phyloP scores from a whole-genome alignment of 2,329 filamentous ascomycete species.

The Fusarium sp. region DNA sequence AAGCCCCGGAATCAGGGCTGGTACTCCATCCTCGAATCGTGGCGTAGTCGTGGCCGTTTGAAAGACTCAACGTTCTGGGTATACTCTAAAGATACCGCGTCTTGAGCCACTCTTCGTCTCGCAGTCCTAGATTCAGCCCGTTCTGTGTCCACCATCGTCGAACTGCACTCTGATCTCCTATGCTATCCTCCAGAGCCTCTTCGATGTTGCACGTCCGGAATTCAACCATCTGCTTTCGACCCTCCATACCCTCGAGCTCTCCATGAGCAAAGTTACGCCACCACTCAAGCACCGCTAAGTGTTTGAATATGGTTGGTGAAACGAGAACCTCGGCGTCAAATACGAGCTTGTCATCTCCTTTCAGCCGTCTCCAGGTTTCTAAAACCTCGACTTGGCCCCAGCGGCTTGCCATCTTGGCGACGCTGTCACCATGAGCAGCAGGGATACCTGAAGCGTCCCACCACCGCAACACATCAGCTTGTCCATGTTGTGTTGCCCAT shows the following conservation, averaged over 20 bases:
- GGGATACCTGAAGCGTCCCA: conserved; percentile 87
- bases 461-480: conserved; percentile 82
- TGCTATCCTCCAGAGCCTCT: conserved; percentile 90
- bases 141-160: conserved; percentile 89
- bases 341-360: conserved; percentile 73
- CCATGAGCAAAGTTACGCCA: conserved; percentile 79
- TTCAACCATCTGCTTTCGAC: conserved; percentile 76
- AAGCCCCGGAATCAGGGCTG: conserved; percentile 22
- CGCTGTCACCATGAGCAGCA: conserved; percentile 81
- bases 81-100: conserved; percentile 72
- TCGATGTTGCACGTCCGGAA: conserved; percentile 97
- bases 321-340: conserved; percentile 88
- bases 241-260: conserved; percentile 65
- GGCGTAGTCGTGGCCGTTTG: background rate
- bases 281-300: conserved; percentile 89
- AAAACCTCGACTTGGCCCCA: conserved; percentile 88
- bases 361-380: conserved; percentile 80
- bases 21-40: background rate
- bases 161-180: conserved; percentile 78
- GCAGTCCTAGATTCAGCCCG: conserved; percentile 82
- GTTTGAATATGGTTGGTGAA: conserved; percentile 87
- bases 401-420: conserved; percentile 85
- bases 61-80: background rate
- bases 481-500: conserved; percentile 85
- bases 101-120: conserved; percentile 91